Conservation (phyloP, 2,329 filamentous ascomycete species). For the Metarhizium anisopliae region DNA sequence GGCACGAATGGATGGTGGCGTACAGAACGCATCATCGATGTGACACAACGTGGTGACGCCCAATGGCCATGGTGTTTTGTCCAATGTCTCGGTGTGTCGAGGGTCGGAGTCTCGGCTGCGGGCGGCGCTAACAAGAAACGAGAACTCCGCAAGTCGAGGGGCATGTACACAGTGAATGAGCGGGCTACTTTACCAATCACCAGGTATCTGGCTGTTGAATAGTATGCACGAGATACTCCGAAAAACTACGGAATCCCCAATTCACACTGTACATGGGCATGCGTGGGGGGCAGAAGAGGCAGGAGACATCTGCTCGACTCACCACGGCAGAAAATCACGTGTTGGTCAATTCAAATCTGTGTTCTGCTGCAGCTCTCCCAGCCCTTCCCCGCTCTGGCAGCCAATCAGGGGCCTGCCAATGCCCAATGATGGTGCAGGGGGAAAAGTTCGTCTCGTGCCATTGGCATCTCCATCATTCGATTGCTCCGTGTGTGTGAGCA, state of each 20-base stretch:
- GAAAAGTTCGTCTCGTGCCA: slow-evolving; percentile 13
- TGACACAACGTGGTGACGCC: too few species aligned
- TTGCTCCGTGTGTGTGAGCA: slow-evolving; percentile 6
- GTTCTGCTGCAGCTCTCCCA: not conserved
- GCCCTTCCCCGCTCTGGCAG: slow-evolving; percentile 18
- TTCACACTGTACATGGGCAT: not conserved
- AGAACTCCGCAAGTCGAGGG: too few species aligned
- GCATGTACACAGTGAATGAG: too few species aligned
- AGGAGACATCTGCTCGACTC: not conserved
- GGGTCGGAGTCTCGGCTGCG: not conserved
- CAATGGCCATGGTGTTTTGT: too few species aligned
- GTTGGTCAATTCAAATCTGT: slow-evolving; percentile 7
- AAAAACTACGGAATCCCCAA: too few species aligned
- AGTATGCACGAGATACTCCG: too few species aligned
- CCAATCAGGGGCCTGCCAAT: slow-evolving; percentile 20
- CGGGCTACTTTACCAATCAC: too few species aligned
- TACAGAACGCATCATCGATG: too few species aligned
- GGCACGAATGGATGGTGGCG: too few species aligned
- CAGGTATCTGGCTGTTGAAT: too few species aligned
- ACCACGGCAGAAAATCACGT: slow-evolving; percentile 3
- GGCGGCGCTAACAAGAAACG: not conserved
- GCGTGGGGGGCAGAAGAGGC: not conserved
- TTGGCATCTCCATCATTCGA: slow-evolving; percentile 12
- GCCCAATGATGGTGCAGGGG: slow-evolving; percentile 1
- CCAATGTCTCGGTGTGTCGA: too few species aligned